Evolutionary conservation across 2,329 filamentous ascomycete species (phyloP).

Genomic region (Sordariomycetes sp.): DNA sequence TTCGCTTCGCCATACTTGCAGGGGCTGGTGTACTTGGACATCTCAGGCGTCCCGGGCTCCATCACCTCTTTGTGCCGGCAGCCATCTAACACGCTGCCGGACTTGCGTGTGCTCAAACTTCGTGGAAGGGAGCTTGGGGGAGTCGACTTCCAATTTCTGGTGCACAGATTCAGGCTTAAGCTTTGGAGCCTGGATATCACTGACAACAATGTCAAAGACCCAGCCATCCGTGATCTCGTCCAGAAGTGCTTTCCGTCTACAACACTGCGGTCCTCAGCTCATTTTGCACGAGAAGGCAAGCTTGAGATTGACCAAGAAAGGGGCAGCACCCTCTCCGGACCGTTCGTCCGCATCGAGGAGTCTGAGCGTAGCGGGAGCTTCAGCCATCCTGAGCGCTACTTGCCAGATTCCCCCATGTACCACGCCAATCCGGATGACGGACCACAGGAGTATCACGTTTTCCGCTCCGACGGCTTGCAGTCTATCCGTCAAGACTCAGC

Average conservation of each 20-base stretch:
- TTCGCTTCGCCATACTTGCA: slow-evolving; percentile 26
- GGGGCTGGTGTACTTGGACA: slow-evolving; percentile 40
- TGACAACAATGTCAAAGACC: slow-evolving; percentile 42
- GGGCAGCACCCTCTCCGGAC: slow-evolving; percentile 25
- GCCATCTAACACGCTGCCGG: slow-evolving; percentile 26
- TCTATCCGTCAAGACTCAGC: slow-evolving; percentile 15
- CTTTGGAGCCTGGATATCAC: slow-evolving; percentile 51
- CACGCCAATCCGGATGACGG: slow-evolving; percentile 8
- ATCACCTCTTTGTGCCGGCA: slow-evolving; percentile 20
- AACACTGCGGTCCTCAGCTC: slow-evolving; percentile 22
- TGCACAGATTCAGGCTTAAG: slow-evolving; percentile 22
- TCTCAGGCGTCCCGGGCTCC: slow-evolving; percentile 39
- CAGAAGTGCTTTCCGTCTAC: slow-evolving; percentile 20
- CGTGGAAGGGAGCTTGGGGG: slow-evolving; percentile 37
- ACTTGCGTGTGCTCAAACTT: slow-evolving; percentile 43
- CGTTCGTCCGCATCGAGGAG: slow-evolving; percentile 36
- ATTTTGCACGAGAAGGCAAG: slow-evolving; percentile 36
- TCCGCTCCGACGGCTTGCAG: slow-evolving; percentile 20
- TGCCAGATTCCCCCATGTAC: slow-evolving; percentile 36
- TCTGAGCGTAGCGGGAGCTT: slow-evolving; percentile 34
- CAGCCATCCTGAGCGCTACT: slow-evolving; percentile 35
- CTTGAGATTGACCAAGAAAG: slow-evolving; percentile 14
- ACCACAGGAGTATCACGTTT: slow-evolving; percentile 12
- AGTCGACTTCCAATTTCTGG: slow-evolving; percentile 15
- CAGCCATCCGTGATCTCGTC: slow-evolving; percentile 19